Evolutionary conservation across 2,329 filamentous ascomycete species (phyloP), one percentile per base, ranked within the genome.

Genomic region (Xylariaceae sp.): DNA sequence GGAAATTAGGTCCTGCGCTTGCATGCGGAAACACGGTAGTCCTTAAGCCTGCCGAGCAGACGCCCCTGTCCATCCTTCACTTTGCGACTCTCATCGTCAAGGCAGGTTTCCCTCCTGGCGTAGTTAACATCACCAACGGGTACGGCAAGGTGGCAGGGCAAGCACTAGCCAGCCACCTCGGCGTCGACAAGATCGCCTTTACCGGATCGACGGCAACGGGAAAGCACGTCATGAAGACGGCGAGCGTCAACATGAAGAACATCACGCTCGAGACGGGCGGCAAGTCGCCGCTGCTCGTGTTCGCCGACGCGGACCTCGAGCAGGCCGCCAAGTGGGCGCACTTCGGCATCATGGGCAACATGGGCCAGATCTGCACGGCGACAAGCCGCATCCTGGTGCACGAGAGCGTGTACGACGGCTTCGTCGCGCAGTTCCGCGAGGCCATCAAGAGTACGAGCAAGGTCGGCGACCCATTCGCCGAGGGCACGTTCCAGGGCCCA

Each of bases 121-220:
- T 93, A 4, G 73, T 93, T 63, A 93, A 93, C 72, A 82, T 93
- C 54, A 71, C 92, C 54, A 91, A 91, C 59, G 90, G 90, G 0
- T 80, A 85, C 49, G 90, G 90, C 23, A 79, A 79, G 23, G 85
- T 86, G 31, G 87, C 88, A 0, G 90, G 90, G 11, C 80, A 86
- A 4, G 86, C 88, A 0, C 79, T 93, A 7, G 87, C 86, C 1
- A 79, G 81, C 36, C 90, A 94, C 69, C 75, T 84, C 21, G 82
- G 82, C 37, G 81, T 94, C 14, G 87, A 91, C 68, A 93, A 93
- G 77, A 80, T 94, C 59, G 88, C 90, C 0, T 94, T 93, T 63
- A 93, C 90, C 0, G 90, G 90, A 34, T 89, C 86, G 3, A 93
- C 90, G 0, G 77, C 78, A 1, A 92, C 89, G 0, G 90, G 87